Evolutionary conservation across 2,329 filamentous ascomycete species (phyloP).

Genomic region (Fusarium drepaniforme): DNA sequence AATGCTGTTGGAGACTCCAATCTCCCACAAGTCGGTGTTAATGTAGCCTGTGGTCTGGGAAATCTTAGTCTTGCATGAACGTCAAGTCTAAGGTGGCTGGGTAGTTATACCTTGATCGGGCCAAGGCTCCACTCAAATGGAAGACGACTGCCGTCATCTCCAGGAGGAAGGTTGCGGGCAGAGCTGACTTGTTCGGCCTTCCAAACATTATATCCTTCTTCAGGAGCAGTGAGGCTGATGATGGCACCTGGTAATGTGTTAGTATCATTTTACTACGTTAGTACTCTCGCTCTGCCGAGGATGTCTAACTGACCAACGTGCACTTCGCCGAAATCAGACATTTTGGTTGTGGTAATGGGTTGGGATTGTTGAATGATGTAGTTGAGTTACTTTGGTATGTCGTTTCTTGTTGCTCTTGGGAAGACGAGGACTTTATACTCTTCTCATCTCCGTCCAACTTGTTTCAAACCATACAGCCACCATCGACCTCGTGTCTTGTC

Average conservation of each 20-base stretch:
- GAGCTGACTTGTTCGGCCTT: not conserved
- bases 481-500: not conserved
- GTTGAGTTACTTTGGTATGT: not conserved
- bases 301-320: not conserved
- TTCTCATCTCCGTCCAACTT: not conserved
- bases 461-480: not conserved
- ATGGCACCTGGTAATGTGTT: not conserved
- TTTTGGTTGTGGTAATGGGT: not conserved
- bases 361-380: not conserved
- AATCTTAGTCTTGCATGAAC: not conserved
- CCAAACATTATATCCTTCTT: not conserved
- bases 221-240: not conserved
- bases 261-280: not conserved
- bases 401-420: not conserved
- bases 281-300: not conserved
- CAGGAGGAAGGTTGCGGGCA: not conserved
- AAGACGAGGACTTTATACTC: not conserved
- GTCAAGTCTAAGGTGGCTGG: not conserved
- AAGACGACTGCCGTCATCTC: not conserved
- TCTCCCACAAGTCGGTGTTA: not conserved
- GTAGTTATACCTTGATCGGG: not conserved
- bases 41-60: not conserved
- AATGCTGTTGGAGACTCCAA: not conserved
- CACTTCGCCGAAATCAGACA: not conserved
- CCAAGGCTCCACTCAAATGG: not conserved